These are phyloP conservation scores for Rubia balearica DNA, from an alignment of 305 asterid genomes.

Conservation along the genomic window DNA sequence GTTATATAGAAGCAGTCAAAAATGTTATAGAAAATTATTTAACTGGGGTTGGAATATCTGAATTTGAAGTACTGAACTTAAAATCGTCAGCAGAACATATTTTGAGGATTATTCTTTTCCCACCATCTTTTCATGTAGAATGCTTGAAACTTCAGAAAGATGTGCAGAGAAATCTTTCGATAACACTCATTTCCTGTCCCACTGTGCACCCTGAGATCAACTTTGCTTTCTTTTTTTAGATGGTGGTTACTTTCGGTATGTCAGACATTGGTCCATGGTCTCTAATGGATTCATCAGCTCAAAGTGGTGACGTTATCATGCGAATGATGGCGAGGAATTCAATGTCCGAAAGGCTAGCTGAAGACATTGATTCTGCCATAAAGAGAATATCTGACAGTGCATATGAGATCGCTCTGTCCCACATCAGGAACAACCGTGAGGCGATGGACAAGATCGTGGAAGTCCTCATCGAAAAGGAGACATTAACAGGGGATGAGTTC, in stretches of 20 bases:
- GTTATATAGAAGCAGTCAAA: neutral
- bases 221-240: conserved; percentile 29
- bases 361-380: conserved; percentile 82
- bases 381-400: conserved; percentile 76
- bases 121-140: neutral
- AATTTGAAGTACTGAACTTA: neutral
- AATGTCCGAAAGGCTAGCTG: conserved; percentile 92
- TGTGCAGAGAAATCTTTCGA: neutral
- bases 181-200: too few species aligned
- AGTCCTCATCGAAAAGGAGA: conserved; percentile 86
- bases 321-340: conserved; percentile 98
- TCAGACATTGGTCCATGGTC: conserved; percentile 96
- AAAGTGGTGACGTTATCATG: conserved; percentile 81
- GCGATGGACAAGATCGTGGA: conserved; percentile 92
- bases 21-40: neutral
- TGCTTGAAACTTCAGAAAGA: neutral
- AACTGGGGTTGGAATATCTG: neutral
- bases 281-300: conserved; percentile 69
- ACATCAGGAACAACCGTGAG: conserved; percentile 74
- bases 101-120: neutral
- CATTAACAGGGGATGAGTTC: conserved; percentile 84
- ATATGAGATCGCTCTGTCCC: conserved; percentile 70
- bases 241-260: conserved; percentile 93
- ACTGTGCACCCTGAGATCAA: neutral
- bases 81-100: neutral